Evolutionary conservation across 352 stramenopile genomes (phyloP).

Genomic region (Blastocystis sp.): DNA sequence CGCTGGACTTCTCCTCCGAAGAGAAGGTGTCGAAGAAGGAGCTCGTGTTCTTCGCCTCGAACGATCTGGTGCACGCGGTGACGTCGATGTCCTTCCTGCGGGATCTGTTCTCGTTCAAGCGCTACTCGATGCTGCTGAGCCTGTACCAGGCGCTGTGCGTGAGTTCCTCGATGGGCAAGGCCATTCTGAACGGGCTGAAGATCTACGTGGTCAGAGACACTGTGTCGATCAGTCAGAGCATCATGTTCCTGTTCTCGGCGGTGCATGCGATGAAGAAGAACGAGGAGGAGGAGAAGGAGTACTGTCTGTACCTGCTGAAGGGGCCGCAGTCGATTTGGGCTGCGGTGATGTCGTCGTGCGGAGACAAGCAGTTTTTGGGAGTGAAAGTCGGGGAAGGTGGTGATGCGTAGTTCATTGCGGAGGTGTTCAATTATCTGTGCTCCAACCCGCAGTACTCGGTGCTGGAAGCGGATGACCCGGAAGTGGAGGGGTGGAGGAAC

Average conservation of each 20-base stretch:
- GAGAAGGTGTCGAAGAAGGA: neutral
- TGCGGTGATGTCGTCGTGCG: neutral
- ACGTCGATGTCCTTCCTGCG: neutral
- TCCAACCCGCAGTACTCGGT: neutral
- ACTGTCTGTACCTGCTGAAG: neutral
- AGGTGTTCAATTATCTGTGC: neutral
- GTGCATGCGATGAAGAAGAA: neutral
- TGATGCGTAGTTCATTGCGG: neutral
- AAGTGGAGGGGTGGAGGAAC: neutral
- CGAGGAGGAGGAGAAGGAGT: neutral
- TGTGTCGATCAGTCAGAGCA: neutral
- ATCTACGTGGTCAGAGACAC: neutral
- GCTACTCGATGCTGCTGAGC: neutral
- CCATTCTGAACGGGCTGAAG: neutral
- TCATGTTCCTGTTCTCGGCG: neutral
- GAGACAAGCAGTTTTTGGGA: neutral
- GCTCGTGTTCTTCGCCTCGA: neutral
- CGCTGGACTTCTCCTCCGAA: neutral
- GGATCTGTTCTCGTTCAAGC: neutral
- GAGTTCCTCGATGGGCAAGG: neutral
- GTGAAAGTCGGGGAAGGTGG: neutral
- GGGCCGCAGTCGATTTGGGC: neutral
- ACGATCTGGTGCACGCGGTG: neutral
- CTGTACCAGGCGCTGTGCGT: neutral
- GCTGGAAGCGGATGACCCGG: neutral